Conservation (phyloP, 2,329 filamentous ascomycete species). For the Penicillium sp. region DNA sequence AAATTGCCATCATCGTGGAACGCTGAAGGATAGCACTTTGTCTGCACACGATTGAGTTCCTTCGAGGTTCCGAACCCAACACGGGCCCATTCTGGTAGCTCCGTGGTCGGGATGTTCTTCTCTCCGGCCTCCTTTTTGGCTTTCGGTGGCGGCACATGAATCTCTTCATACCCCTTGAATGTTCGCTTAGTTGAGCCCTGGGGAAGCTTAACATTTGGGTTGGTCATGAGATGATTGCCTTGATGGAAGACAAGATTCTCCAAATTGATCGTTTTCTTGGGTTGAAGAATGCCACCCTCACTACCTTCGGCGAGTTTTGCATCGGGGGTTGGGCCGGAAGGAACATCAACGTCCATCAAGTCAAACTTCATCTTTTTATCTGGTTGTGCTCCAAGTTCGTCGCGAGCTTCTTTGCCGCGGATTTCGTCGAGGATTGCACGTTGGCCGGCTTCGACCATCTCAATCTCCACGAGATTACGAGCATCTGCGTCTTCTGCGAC, state of each 20-base stretch:
- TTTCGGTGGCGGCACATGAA: slow-evolving; percentile 92
- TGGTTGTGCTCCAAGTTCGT: slow-evolving; percentile 57
- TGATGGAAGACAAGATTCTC: slow-evolving; percentile 97
- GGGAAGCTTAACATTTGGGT: slow-evolving; percentile 87
- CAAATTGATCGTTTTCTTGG: slow-evolving; percentile 83
- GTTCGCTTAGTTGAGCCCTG: slow-evolving; percentile 92
- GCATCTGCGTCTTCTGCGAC: slow-evolving; percentile 75
- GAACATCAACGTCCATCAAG: slow-evolving; percentile 82
- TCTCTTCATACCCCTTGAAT: slow-evolving; percentile 98
- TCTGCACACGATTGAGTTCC: slow-evolving; percentile 92
- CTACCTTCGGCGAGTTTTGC: slow-evolving; percentile 63
- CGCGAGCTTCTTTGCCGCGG: slow-evolving; percentile 63
- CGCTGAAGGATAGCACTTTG: slow-evolving; percentile 84
- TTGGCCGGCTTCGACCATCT: slow-evolving; percentile 87
- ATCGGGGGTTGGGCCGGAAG: slow-evolving; percentile 55
- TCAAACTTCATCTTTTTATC: slow-evolving; percentile 82
- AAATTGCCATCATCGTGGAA: slow-evolving; percentile 96
- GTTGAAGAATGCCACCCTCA: slow-evolving; percentile 79
- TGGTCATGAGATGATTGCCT: slow-evolving; percentile 99
- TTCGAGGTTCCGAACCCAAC: slow-evolving; percentile 81
- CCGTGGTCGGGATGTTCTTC: slow-evolving; percentile 75
- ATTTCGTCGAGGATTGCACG: slow-evolving; percentile 86
- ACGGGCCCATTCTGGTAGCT: slow-evolving; percentile 90
- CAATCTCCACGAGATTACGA: slow-evolving; percentile 74
- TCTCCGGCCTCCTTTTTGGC: slow-evolving; percentile 79